phyloP scores from a whole-genome alignment of 768 basidiomycete genomes.

The Sporobolomyces pararoseus region DNA sequence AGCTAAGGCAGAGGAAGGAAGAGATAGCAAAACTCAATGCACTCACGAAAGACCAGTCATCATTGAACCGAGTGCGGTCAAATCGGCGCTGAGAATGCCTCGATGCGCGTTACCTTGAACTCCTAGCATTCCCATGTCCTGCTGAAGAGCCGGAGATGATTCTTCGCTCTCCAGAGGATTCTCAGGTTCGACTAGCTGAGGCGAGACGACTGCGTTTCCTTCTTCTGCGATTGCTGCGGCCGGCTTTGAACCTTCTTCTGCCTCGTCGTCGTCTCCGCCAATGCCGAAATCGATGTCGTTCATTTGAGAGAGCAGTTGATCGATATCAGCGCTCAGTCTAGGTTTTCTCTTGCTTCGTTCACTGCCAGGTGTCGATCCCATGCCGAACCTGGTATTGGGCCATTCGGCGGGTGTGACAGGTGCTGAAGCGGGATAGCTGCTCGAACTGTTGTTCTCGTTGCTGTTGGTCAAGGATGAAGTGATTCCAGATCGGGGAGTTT shows the following conservation, averaged over 20 bases:
- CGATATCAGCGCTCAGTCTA: constrained; percentile 33
- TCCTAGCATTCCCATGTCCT: not conserved
- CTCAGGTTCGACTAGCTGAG: constrained; percentile 14
- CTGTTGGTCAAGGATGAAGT: not conserved
- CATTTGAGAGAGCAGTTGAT: constrained; percentile 35
- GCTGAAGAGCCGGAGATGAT: not conserved
- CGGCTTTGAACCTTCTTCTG: not conserved
- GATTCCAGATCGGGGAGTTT: constrained; percentile 7
- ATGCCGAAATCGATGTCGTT: constrained; percentile 34
- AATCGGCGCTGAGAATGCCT: constrained; percentile 7
- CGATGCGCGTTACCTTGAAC: constrained; percentile 4
- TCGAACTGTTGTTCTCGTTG: not conserved
- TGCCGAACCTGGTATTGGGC: constrained; percentile 13
- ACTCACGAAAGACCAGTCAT: constrained; percentile 21
- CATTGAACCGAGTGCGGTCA: constrained; percentile 11
- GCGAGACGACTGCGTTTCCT: not conserved
- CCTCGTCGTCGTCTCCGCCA: constrained; percentile 2
- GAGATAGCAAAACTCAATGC: not conserved
- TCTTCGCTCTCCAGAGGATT: not conserved
- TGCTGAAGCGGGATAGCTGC: constrained; percentile 33
- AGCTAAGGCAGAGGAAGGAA: too few relatives aligned
- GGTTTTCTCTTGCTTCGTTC: not conserved
- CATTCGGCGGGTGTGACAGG: constrained; percentile 36
- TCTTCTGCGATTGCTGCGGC: not conserved
- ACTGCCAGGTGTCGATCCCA: not conserved